phyloP scores from a whole-genome alignment of 1,139 yeast species.

The Taphrina communis region DNA sequence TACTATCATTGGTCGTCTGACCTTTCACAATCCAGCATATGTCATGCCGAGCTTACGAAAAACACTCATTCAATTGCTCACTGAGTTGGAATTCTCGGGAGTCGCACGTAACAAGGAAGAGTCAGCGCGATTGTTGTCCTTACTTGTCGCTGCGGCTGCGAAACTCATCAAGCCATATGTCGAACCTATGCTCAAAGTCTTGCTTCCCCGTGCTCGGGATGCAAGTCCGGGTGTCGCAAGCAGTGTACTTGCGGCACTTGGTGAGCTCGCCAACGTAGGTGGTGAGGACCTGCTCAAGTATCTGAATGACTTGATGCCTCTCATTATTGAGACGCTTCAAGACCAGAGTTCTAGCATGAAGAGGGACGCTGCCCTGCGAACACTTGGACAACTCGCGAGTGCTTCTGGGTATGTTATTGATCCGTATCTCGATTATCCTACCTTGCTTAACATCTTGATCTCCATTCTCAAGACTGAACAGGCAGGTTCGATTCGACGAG shows the following conservation, averaged over 20 bases:
- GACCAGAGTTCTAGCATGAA: slow-evolving; percentile 87
- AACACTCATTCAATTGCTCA: slow-evolving; percentile 79
- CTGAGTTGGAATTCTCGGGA: slow-evolving; percentile 82
- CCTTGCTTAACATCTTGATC: slow-evolving; percentile 77
- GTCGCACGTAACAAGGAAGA: slow-evolving; percentile 79
- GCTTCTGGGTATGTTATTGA: slow-evolving; percentile 95
- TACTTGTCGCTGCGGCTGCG: slow-evolving; percentile 76
- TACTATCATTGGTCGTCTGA: slow-evolving; percentile 78
- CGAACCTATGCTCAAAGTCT: slow-evolving; percentile 82
- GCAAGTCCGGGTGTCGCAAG: slow-evolving; percentile 63
- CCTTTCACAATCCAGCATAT: slow-evolving; percentile 90
- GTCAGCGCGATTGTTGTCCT: slow-evolving; percentile 74
- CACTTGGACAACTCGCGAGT: slow-evolving; percentile 86
- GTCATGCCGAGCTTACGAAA: slow-evolving; percentile 91
- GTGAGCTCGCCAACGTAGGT: slow-evolving; percentile 85
- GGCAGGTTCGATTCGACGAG: slow-evolving; percentile 74
- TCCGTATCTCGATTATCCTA: slow-evolving; percentile 90
- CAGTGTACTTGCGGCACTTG: slow-evolving; percentile 84
- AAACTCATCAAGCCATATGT: slow-evolving; percentile 87
- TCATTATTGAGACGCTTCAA: slow-evolving; percentile 83
- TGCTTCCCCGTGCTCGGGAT: slow-evolving; percentile 78
- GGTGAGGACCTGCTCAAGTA: slow-evolving; percentile 82
- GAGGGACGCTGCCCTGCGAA: slow-evolving; percentile 85
- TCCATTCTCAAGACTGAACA: slow-evolving; percentile 81
- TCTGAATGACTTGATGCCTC: slow-evolving; percentile 79